These are phyloP conservation scores for Micractinium sp. DNA, from an alignment of 139 green algal species.

Conservation along the genomic window DNA sequence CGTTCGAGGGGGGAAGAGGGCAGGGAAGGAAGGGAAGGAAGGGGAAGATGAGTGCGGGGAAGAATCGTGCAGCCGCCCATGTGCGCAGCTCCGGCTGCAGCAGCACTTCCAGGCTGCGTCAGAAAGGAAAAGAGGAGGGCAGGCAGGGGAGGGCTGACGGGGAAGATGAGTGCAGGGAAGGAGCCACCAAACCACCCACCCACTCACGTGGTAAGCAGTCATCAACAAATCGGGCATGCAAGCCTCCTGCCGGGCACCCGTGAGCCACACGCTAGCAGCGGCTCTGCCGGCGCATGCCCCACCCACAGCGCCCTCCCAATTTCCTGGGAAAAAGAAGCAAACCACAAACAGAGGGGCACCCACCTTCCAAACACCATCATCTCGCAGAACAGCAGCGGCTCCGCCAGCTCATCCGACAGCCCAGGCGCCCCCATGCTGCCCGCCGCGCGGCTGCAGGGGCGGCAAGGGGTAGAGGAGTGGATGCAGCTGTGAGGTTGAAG, in stretches of 20 bases:
- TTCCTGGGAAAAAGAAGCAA: too few relatives aligned
- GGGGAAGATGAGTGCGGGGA: not conserved
- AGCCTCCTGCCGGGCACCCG: constrained; percentile 31
- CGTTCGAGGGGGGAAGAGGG: not conserved
- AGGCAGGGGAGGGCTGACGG: not conserved
- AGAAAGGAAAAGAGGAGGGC: too few relatives aligned
- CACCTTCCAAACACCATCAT: constrained; percentile 52
- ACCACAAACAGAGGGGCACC: not conserved
- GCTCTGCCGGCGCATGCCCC: not conserved
- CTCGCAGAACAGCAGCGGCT: constrained; percentile 51
- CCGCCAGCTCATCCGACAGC: constrained; percentile 36
- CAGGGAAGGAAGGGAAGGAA: not conserved
- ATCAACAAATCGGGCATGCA: not conserved
- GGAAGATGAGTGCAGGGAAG: not conserved
- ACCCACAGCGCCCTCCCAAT: too few relatives aligned
- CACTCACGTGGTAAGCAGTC: too few relatives aligned
- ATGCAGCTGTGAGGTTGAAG: not conserved
- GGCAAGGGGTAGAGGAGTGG: not conserved
- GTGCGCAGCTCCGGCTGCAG: constrained; percentile 20
- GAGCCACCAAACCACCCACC: not conserved
- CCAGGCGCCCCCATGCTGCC: constrained; percentile 24
- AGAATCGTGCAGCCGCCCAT: not conserved
- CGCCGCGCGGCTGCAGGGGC: constrained; percentile 23
- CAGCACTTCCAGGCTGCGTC: constrained; percentile 43
- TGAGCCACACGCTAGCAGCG: constrained; percentile 37